Evolutionary conservation across 148 eudicot genomes (phyloP), one percentile per base, ranked within the genome.

Genomic region (Camellia granthamiana): DNA sequence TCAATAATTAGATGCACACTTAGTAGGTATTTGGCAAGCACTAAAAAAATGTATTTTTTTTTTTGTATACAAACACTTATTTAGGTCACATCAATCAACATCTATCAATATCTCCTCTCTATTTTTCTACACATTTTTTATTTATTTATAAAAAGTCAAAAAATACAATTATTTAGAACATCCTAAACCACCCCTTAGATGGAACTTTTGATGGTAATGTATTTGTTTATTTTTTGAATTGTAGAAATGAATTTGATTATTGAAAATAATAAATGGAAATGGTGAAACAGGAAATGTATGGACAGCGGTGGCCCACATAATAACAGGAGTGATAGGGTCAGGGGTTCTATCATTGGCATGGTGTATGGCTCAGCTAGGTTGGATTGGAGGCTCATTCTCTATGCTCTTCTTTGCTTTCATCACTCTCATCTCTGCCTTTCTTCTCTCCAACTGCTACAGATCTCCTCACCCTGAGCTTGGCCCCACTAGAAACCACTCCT

Each of bases 321-420:
- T 86, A 12, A 79, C 89, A 8, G 89, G 83, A 62, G 85, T 86
- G 18, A 82, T 86, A 21, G 87, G 89, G 72, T 79, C 87, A 38
- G 89, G 87, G 18, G 81, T 86, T 14, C 77, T 84, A 59, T 84
- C 89, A 46, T 76, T 86, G 3, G 87, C 89, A 72, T 86, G 89
- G 89, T 82, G 89, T 68, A 80, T 72, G 0, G 87, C 89, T 65
- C 87, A 84, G 73, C 65, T 86, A 51, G 89, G 89, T 11, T 86
- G 87, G 87, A 78, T 86, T 1, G 72, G 59, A 2, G 89, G 89
- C 4, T 87, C 87, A 2, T 18, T 84, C 14, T 30, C 86, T 4
- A 77, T 86, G 21, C 59, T 81, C 18, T 74, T 76, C 14, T 86
- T 82, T 49, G 89, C 89, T 19, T 69, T 63, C 18, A 77, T 84